Percentiles rank a stretch among this genome's conserved stretches.
Conservation (phyloP, 352 stramenopile species). For the Phytophthora fragariaefolia region DNA sequence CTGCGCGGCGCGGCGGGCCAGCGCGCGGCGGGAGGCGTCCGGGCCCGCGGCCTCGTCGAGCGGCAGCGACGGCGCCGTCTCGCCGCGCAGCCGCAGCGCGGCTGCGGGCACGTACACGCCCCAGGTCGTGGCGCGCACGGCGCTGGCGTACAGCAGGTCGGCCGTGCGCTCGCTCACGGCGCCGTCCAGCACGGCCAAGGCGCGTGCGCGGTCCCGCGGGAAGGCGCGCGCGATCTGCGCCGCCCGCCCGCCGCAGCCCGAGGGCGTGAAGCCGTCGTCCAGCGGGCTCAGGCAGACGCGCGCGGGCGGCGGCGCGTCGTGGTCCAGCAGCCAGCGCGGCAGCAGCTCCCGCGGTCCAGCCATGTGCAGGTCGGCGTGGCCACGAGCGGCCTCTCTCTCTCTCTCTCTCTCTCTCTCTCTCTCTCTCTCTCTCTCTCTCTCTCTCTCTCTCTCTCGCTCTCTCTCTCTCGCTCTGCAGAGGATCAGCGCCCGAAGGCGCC, state of each 20-base stretch:
- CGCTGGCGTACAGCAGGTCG: slow-evolving; percentile 63
- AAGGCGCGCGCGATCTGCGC: slow-evolving; percentile 59
- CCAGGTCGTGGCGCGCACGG: slow-evolving; percentile 64
- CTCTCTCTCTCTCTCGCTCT: too few relatives aligned
- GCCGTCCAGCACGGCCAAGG: slow-evolving; percentile 53
- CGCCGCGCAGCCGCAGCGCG: slow-evolving; percentile 29
- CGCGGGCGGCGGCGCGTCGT: slow-evolving; percentile 24
- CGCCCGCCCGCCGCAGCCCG: slow-evolving; percentile 45
- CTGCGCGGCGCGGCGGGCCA: slow-evolving; percentile 53
- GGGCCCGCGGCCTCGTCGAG: slow-evolving; percentile 25
- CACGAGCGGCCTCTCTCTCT: slow-evolving; percentile 3
- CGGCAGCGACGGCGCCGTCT: slow-evolving; percentile 16
- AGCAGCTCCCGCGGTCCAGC: slow-evolving; percentile 32
- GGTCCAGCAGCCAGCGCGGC: slow-evolving; percentile 36
- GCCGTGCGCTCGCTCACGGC: slow-evolving; percentile 54
- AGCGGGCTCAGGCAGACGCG: slow-evolving; percentile 42
- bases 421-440: too few relatives aligned
- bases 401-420: too few relatives aligned
- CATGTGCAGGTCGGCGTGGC: slow-evolving; percentile 19
- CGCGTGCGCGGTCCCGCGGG: slow-evolving; percentile 37
- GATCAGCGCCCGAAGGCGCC: too few relatives aligned
- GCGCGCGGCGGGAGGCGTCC: slow-evolving; percentile 44
- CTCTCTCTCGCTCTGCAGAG: too few relatives aligned
- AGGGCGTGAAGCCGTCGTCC: slow-evolving; percentile 73
- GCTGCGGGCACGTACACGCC: slow-evolving; percentile 61